phyloP scores from a whole-genome alignment of 2,329 filamentous ascomycete species.

The Aspergillus vadensis region DNA sequence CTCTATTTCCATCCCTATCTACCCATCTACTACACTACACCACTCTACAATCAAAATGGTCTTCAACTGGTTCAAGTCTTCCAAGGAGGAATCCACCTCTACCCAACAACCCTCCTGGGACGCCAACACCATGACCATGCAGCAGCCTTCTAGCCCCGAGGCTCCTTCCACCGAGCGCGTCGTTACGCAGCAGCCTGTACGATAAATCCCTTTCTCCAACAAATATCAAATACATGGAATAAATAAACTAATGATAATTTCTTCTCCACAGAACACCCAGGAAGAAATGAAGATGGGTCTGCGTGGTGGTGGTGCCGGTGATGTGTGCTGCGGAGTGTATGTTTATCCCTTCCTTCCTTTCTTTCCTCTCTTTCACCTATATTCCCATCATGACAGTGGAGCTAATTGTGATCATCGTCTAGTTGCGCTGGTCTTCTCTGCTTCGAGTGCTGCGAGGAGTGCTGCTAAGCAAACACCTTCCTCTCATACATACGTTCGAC shows the following conservation, averaged over 20 bases:
- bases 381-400: not conserved
- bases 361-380: not conserved
- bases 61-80: conserved; percentile 32
- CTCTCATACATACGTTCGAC: not conserved
- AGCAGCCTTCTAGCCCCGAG: conserved; percentile 29
- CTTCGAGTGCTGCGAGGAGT: conserved; percentile 32
- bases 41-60: conserved; percentile 14
- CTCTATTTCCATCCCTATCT: not conserved
- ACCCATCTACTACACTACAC: not conserved
- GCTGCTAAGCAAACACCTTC: conserved; percentile 24
- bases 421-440: conserved; percentile 32
- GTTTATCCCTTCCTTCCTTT: conserved; percentile 4
- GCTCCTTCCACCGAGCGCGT: conserved; percentile 23
- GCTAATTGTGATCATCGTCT: not conserved
- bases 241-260: no score
- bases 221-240: no score
- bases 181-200: conserved; percentile 29
- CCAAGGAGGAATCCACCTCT: conserved; percentile 21
- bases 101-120: conserved; percentile 26
- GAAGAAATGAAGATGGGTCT: conserved; percentile 28
- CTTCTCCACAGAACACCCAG: conserved; percentile 12
- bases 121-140: conserved; percentile 30
- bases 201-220: not conserved
- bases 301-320: conserved; percentile 32
- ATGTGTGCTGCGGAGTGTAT: conserved; percentile 35